A percentile compares a stretch with the other conserved stretches of the same genome.
phyloP scores from a whole-genome alignment of 495 filamentous ascomycete genomes.

The Viridothelium virens region DNA sequence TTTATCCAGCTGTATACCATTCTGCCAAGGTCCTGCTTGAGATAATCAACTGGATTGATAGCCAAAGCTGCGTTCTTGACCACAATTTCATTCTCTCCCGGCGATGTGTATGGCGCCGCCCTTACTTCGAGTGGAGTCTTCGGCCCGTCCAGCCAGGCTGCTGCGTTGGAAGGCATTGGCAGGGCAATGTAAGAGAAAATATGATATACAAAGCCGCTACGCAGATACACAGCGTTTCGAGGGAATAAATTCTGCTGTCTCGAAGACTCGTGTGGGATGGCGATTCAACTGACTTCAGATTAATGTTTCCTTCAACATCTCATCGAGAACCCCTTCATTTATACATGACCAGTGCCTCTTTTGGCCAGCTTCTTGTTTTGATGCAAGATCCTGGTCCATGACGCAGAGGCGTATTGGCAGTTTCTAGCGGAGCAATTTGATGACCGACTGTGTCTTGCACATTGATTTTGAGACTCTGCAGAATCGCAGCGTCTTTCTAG shows the following conservation, averaged over 20 bases:
- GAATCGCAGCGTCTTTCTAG: no score
- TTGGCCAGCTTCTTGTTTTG: no score
- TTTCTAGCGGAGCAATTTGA: no score
- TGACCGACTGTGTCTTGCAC: no score
- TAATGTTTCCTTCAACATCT: no score
- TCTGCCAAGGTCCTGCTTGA: slow-evolving; percentile 34
- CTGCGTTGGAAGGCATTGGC: slow-evolving; percentile 13
- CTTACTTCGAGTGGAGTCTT: slow-evolving; percentile 31
- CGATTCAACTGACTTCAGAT: no score
- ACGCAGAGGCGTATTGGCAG: no score
- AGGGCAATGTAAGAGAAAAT: background rate
- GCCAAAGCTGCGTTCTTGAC: slow-evolving; percentile 37
- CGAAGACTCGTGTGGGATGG: no score
- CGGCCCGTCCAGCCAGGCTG: slow-evolving; percentile 13
- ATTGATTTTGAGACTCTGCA: no score
- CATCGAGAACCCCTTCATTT: no score
- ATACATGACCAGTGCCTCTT: no score
- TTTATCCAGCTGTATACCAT: slow-evolving; percentile 26
- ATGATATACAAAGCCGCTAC: background rate
- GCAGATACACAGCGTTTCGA: background rate
- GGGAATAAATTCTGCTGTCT: background rate
- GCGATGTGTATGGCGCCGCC: slow-evolving; percentile 28
- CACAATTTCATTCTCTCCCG: slow-evolving; percentile 34
- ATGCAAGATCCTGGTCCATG: no score
- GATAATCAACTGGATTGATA: slow-evolving; percentile 45